Percentiles rank a stretch among this genome's conserved stretches.
phyloP scores from a whole-genome alignment of 1,139 yeast species.

The Nakaseomyces uthaithaninus region DNA sequence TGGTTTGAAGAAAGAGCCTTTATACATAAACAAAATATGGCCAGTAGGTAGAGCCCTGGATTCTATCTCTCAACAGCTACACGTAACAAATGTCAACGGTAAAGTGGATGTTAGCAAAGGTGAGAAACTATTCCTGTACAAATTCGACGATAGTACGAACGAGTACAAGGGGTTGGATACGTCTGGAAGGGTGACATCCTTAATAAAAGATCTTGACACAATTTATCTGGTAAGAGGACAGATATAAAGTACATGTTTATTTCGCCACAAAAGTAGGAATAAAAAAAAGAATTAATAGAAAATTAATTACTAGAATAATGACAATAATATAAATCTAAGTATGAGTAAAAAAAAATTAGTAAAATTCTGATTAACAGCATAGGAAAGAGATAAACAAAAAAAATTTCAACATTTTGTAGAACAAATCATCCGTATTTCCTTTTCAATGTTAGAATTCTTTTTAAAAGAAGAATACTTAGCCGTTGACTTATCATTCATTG shows the following conservation, averaged over 20 bases:
- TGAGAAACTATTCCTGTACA: slow-evolving; percentile 30
- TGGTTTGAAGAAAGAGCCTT: slow-evolving; percentile 18
- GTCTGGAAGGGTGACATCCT: slow-evolving; percentile 39
- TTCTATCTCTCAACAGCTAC: slow-evolving; percentile 47
- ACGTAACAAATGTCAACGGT: slow-evolving; percentile 48
- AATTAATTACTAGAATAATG: slow-evolving; percentile 5
- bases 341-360: slow-evolving; percentile 1
- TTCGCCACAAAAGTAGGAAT: too few species aligned
- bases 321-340: neutral
- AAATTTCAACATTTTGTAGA: neutral
- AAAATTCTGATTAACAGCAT: neutral
- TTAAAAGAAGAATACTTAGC: neutral
- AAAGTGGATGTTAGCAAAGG: slow-evolving; percentile 29
- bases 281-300: neutral
- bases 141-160: slow-evolving; percentile 27
- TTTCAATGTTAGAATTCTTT: too few species aligned
- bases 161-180: slow-evolving; percentile 32
- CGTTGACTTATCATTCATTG: neutral
- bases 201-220: slow-evolving; percentile 43
- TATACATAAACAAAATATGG: slow-evolving; percentile 40
- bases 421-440: neutral
- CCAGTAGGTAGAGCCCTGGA: slow-evolving; percentile 76
- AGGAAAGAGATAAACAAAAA: neutral
- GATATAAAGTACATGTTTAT: slow-evolving; percentile 3
- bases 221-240: slow-evolving; percentile 52